Conservation (phyloP, 352 stramenopile species). For the Globisporangium megalacanthum region DNA sequence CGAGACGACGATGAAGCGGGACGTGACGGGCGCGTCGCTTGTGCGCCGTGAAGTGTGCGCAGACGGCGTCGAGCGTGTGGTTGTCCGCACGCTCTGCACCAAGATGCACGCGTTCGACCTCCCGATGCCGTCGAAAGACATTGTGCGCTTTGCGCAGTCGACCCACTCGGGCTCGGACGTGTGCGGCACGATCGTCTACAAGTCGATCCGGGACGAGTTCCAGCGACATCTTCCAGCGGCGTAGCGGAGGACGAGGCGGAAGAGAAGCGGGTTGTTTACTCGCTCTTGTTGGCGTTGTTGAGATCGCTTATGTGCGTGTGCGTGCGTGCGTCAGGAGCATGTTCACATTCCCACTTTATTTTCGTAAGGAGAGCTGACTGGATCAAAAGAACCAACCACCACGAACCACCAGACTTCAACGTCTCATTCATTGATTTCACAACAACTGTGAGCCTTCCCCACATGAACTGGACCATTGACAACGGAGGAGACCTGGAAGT, state of each 20-base stretch:
- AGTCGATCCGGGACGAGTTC: conserved; percentile 32
- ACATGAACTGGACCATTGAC: too few species aligned
- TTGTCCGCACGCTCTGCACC: conserved; percentile 51
- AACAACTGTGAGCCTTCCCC: too few species aligned
- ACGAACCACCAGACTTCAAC: too few species aligned
- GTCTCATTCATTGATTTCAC: too few species aligned
- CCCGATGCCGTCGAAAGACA: conserved; percentile 5
- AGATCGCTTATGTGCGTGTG: too few species aligned
- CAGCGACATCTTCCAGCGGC: background rate
- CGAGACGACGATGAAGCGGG: conserved; percentile 22
- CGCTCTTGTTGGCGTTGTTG: too few species aligned
- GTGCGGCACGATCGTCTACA: conserved; percentile 39
- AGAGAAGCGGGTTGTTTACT: too few species aligned
- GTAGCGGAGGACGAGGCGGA: background rate
- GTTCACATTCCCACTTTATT: too few species aligned
- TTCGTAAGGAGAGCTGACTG: too few species aligned
- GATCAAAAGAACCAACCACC: too few species aligned
- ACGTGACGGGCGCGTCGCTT: conserved; percentile 26
- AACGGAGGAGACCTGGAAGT: too few species aligned
- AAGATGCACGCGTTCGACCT: conserved; percentile 40
- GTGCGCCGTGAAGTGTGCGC: conserved; percentile 34
- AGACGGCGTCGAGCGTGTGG: conserved; percentile 45
- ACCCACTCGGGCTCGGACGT: conserved; percentile 19
- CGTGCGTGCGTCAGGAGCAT: too few species aligned
- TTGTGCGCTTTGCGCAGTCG: conserved; percentile 25